Evolutionary conservation across 1,284 basidiomycete species (phyloP).

Genomic region (Naganishia albida): DNA sequence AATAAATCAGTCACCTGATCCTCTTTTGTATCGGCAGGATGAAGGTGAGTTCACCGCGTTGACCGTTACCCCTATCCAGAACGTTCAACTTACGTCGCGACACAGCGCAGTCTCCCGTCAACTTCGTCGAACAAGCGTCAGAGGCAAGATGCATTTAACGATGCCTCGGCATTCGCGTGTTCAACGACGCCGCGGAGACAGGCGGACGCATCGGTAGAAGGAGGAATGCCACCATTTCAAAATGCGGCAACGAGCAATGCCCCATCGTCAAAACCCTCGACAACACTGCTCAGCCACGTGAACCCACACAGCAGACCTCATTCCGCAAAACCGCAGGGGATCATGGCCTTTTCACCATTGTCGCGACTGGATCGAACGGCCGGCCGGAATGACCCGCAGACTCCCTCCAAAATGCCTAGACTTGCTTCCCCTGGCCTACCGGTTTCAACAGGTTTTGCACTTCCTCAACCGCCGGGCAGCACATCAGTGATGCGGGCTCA

Average conservation of each 20-base stretch:
- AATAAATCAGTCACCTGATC: too few species aligned
- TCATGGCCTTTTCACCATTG: slow-evolving; percentile 23
- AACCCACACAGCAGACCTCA: not conserved
- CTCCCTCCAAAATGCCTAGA: slow-evolving; percentile 6
- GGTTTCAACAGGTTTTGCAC: not conserved
- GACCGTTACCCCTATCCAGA: not conserved
- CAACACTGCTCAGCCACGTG: not conserved
- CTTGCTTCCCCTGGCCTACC: slow-evolving; percentile 9
- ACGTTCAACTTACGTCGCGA: too few species aligned
- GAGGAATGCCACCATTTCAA: too few species aligned
- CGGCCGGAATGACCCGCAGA: not conserved
- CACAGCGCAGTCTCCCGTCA: slow-evolving; percentile 21
- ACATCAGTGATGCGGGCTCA: not conserved
- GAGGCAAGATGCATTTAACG: slow-evolving; percentile 18
- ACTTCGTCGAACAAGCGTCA: slow-evolving; percentile 24
- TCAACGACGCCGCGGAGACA: not conserved
- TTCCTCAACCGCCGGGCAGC: not conserved
- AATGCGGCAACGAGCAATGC: not conserved
- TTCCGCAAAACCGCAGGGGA: not conserved
- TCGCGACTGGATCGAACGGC: not conserved
- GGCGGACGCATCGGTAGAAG: too few species aligned
- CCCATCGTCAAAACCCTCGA: not conserved
- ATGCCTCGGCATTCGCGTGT: not conserved
- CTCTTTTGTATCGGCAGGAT: not conserved
- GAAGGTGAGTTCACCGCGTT: slow-evolving; percentile 3